Percentiles rank a stretch among this genome's conserved stretches.
phyloP scores from a whole-genome alignment of 2,329 filamentous ascomycete genomes.

The Teratosphaeriaceae sp. region DNA sequence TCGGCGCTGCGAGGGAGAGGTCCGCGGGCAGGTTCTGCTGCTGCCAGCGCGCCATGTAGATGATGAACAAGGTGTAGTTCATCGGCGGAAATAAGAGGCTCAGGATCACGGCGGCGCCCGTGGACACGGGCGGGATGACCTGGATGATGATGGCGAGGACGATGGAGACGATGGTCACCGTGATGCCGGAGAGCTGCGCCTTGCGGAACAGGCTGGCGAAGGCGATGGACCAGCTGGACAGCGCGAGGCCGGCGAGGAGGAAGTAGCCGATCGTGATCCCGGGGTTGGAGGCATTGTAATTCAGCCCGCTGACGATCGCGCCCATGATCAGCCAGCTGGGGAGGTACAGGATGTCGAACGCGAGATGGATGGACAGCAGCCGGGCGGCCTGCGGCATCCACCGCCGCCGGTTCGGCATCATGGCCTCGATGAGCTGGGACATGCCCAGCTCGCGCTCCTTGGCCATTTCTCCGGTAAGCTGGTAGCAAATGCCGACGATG shows the following conservation, averaged over 20 bases:
- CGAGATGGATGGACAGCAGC: slow-evolving; percentile 70
- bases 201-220: slow-evolving; percentile 79
- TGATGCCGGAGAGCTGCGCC: slow-evolving; percentile 81
- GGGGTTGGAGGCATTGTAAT: slow-evolving; percentile 38
- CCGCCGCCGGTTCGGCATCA: slow-evolving; percentile 69
- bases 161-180: slow-evolving; percentile 64
- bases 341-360: slow-evolving; percentile 72
- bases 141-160: slow-evolving; percentile 78
- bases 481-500: slow-evolving; percentile 76
- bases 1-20: slow-evolving; percentile 55
- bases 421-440: slow-evolving; percentile 81
- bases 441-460: slow-evolving; percentile 81
- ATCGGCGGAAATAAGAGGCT: slow-evolving; percentile 78
- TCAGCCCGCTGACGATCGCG: slow-evolving; percentile 58
- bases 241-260: slow-evolving; percentile 65
- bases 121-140: slow-evolving; percentile 56
- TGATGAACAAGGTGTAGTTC: slow-evolving; percentile 82
- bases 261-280: slow-evolving; percentile 54
- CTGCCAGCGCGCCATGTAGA: slow-evolving; percentile 71
- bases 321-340: slow-evolving; percentile 78
- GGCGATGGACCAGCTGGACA: slow-evolving; percentile 74
- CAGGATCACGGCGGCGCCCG: slow-evolving; percentile 60
- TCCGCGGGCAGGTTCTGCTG: slow-evolving; percentile 53
- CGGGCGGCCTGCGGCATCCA: slow-evolving; percentile 75
- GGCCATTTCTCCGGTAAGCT: slow-evolving; percentile 79